Evolutionary conservation across 345 rosid genomes (phyloP).

Genomic region (Moricandia arvensis): DNA sequence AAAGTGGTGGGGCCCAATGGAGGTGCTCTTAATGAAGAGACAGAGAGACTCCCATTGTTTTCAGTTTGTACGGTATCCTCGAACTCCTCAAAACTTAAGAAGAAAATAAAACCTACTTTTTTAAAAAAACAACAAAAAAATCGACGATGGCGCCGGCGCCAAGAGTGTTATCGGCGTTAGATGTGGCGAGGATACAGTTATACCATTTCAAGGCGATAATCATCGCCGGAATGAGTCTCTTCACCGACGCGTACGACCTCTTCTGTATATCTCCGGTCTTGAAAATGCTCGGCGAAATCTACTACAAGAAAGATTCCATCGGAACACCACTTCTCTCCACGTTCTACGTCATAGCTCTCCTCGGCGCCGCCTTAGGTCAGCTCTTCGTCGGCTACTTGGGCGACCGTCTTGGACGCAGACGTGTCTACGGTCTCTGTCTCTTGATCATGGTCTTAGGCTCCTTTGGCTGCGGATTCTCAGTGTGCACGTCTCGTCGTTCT

Average conservation of each 20-base stretch:
- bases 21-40: slow-evolving; percentile 23
- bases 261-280: slow-evolving; percentile 46
- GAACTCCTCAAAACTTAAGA: background rate
- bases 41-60: slow-evolving; percentile 5
- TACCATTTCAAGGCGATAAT: slow-evolving; percentile 50
- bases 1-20: too few relatives aligned
- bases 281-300: slow-evolving; percentile 49
- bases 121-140: too few relatives aligned
- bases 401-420: slow-evolving; percentile 56
- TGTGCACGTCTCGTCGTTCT: slow-evolving; percentile 44
- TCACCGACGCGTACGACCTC: slow-evolving; percentile 52
- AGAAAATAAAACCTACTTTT: background rate
- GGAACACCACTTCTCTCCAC: slow-evolving; percentile 30
- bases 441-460: slow-evolving; percentile 60
- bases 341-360: slow-evolving; percentile 46
- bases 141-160: slow-evolving; percentile 10
- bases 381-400: slow-evolving; percentile 61
- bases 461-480: slow-evolving; percentile 60
- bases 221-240: slow-evolving; percentile 53
- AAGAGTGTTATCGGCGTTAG: slow-evolving; percentile 39
- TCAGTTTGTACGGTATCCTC: slow-evolving; percentile 10
- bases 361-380: slow-evolving; percentile 64
- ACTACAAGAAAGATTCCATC: slow-evolving; percentile 24
- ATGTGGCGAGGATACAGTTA: slow-evolving; percentile 43
- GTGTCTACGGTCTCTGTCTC: slow-evolving; percentile 58